These are phyloP conservation scores for Kalaharituber pfeilii DNA, from an alignment of 2,329 filamentous ascomycete genomes.

Conservation along the genomic window DNA sequence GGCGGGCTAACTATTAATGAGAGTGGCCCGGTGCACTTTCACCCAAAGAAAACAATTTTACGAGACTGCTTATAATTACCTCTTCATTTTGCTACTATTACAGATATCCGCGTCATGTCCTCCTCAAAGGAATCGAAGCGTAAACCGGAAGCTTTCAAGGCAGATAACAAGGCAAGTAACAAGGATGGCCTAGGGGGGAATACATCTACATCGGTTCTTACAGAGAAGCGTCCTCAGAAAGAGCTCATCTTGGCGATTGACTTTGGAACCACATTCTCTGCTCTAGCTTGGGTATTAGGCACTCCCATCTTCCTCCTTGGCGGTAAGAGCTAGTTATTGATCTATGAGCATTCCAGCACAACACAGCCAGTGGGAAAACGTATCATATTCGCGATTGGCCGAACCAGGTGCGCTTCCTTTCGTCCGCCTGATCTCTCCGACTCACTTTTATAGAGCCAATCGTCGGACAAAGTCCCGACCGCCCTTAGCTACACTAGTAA, in stretches of 20 bases:
- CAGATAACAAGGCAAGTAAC: too few relatives aligned
- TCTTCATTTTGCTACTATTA: too few relatives aligned
- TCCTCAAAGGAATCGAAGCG: too few relatives aligned
- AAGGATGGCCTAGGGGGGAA: neutral
- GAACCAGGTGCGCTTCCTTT: neutral
- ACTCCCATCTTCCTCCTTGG: neutral
- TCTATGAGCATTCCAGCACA: neutral
- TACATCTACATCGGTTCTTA: neutral
- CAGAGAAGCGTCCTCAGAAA: neutral
- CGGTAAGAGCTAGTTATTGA: neutral
- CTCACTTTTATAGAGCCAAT: neutral
- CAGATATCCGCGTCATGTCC: too few relatives aligned
- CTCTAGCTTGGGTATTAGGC: constrained; percentile 8
- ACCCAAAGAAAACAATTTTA: too few relatives aligned
- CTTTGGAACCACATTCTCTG: constrained; percentile 11
- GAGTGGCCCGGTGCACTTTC: too few relatives aligned
- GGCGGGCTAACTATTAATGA: too few relatives aligned
- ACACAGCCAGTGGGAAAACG: neutral
- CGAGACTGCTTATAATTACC: too few relatives aligned
- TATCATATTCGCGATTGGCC: neutral
- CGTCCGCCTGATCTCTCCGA: neutral
- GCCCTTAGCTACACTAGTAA: neutral
- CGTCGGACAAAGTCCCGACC: neutral
- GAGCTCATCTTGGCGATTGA: constrained; percentile 10
- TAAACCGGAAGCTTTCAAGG: too few relatives aligned